phyloP scores from a whole-genome alignment of 768 basidiomycete species.

The Phylloporus sp. region DNA sequence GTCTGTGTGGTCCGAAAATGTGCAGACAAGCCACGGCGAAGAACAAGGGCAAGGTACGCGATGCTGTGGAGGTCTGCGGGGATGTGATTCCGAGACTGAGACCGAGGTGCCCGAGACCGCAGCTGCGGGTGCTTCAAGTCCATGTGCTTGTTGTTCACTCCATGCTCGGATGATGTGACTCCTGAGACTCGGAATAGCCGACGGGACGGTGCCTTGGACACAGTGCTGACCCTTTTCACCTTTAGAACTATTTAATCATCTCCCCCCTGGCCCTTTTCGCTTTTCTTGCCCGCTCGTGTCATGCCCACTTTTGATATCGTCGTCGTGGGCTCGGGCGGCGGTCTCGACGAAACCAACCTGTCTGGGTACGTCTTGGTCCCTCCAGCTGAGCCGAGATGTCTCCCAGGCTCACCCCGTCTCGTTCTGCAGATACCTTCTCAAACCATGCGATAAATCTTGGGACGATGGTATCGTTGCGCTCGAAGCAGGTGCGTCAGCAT shows the following conservation, averaged over 20 bases:
- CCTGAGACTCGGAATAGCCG: slow-evolving; percentile 21
- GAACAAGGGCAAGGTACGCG: slow-evolving; percentile 12
- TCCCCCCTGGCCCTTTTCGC: background rate
- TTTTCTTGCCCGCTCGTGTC: background rate
- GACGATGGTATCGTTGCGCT: slow-evolving; percentile 75
- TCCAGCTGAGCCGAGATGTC: too few species aligned
- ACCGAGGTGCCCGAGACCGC: too few species aligned
- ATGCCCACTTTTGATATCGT: slow-evolving; percentile 65
- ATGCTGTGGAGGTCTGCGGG: slow-evolving; percentile 4
- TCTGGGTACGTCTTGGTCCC: slow-evolving; percentile 56
- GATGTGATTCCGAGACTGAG: background rate
- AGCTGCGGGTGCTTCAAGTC: too few species aligned
- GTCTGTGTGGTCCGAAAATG: slow-evolving; percentile 5
- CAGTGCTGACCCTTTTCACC: too few species aligned
- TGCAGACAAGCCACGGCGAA: background rate
- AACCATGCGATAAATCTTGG: slow-evolving; percentile 63
- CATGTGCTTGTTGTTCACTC: too few species aligned
- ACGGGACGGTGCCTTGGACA: slow-evolving; percentile 14
- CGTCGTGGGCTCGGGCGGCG: slow-evolving; percentile 82
- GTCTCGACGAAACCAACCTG: slow-evolving; percentile 84
- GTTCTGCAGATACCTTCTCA: slow-evolving; percentile 74
- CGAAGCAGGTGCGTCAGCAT: slow-evolving; percentile 67
- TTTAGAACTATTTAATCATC: slow-evolving; percentile 1
- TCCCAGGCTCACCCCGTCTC: slow-evolving; percentile 3
- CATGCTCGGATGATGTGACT: too few species aligned